Base-by-base conservation (phyloP, 306 rosid genomes). In the Medicago truncatula region DNA sequence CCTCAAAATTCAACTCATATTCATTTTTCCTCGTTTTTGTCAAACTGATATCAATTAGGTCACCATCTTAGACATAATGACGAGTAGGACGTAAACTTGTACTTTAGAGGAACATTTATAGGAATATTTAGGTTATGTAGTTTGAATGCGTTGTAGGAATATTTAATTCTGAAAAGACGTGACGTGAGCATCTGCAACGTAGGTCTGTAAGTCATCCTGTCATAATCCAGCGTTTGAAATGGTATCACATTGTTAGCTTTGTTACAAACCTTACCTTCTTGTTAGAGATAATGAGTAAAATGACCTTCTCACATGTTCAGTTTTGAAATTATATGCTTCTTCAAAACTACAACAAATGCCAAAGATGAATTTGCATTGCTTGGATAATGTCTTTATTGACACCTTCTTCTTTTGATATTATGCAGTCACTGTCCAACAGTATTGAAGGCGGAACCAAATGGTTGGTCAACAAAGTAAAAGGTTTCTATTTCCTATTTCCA, bases 401-500 rank as follows among this genome's bases (percentile, higher is more conserved):
- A 9, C 58, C 34, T 64, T 75, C 34, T 74, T 70, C 78, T 61
- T 58, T 25, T 77, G 41, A 83, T 75, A 18, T 54, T 75, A 18
- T 54, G 66, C 75, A 93, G 98, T 89, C 98, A 28, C 1, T 90
- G 70, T 81, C 89, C 56, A 77, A 40, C 65, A 93, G 86, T 38
- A 86, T 93, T 16, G 90, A 88, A 85, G 98, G 87, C n/a, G 98
- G 98, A 70, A 76, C 97, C 66, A 87, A 86, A 76, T 93, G 97
- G 98, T 53, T 93, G 83, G 98, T 90, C 73, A 84, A 82, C 88
- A 90, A 90, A 81, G 21, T 93, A 5, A 93, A 90, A 93, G 98
- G 98, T 93, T 62, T 78, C 91, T 73, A 36, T 70, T 73, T 69
- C 76, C 43, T 18, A 20, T 52, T 49, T 16, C 40, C 9, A 52